phyloP scores from a whole-genome alignment of 2,329 filamentous ascomycete species.

The Mycosphaerella sp. region DNA sequence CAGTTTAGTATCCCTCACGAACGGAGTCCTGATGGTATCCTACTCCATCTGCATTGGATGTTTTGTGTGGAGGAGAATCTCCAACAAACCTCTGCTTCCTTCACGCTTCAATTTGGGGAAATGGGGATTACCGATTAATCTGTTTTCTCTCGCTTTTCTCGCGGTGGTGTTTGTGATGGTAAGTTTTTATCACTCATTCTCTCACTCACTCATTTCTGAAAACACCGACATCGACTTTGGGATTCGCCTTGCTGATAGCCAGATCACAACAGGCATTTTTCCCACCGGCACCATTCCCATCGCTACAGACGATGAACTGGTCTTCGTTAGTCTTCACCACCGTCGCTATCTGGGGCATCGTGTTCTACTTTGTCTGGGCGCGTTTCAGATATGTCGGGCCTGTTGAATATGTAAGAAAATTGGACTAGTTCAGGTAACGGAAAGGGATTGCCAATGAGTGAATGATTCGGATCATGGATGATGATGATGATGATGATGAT shows the following conservation, averaged over 20 bases:
- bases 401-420: constrained; percentile 19
- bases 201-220: no score
- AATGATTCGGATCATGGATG: no score
- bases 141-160: constrained; percentile 18
- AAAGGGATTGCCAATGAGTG: no score
- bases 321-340: constrained; percentile 20
- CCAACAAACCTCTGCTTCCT: constrained; percentile 17
- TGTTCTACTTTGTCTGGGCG: constrained; percentile 19
- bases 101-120: constrained; percentile 23
- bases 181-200: neutral
- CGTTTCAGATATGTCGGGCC: constrained; percentile 18
- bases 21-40: constrained; percentile 31
- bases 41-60: constrained; percentile 23
- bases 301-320: constrained; percentile 22
- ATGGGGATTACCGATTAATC: constrained; percentile 15
- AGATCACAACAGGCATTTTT: constrained; percentile 14
- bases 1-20: constrained; percentile 32
- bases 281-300: constrained; percentile 17
- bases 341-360: constrained; percentile 14
- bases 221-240: no score
- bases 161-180: constrained; percentile 7
- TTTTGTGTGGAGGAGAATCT: constrained; percentile 19
- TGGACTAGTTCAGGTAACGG: constrained; percentile 8
- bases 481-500: no score
- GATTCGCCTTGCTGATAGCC: neutral